Conservation (phyloP, 2,329 filamentous ascomycete genomes). For the Coniochaeta ligniaria region DNA sequence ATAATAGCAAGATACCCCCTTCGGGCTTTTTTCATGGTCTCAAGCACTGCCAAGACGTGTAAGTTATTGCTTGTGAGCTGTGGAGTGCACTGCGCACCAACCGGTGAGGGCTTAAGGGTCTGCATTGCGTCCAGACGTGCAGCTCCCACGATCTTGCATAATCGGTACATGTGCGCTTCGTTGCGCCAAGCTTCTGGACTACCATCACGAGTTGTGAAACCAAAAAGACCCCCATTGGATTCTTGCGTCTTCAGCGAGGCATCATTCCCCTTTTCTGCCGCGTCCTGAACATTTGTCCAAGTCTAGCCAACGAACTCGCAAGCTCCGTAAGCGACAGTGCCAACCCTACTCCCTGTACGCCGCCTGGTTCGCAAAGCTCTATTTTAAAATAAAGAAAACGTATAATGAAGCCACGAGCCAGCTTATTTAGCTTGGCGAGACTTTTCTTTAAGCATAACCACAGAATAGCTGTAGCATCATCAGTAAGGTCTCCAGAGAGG, state of each 20-base stretch:
- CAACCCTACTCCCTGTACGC: conserved; percentile 1
- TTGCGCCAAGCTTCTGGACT: not conserved
- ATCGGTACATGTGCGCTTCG: not conserved
- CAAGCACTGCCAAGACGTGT: not conserved
- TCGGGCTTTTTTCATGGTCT: not conserved
- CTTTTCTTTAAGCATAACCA: conserved; percentile 21
- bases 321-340: not conserved
- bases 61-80: not conserved
- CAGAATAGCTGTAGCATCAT: conserved; percentile 18
- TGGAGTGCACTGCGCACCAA: not conserved
- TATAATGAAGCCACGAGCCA: not conserved
- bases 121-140: not conserved
- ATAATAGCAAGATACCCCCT: not conserved
- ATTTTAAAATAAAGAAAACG: not conserved
- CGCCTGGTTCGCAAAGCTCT: conserved; percentile 11
- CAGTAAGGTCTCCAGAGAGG: conserved; percentile 22
- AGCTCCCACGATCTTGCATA: not conserved
- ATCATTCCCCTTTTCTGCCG: not conserved
- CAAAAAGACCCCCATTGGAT: not conserved
- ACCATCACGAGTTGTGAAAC: not conserved
- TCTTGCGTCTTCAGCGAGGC: not conserved
- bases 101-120: not conserved
- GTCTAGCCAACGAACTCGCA: not conserved
- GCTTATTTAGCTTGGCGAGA: conserved; percentile 1
- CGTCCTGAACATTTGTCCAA: not conserved